These are phyloP conservation scores for Coniochaeta prunicola DNA, from an alignment of 2,329 filamentous ascomycete genomes.

Conservation along the genomic window DNA sequence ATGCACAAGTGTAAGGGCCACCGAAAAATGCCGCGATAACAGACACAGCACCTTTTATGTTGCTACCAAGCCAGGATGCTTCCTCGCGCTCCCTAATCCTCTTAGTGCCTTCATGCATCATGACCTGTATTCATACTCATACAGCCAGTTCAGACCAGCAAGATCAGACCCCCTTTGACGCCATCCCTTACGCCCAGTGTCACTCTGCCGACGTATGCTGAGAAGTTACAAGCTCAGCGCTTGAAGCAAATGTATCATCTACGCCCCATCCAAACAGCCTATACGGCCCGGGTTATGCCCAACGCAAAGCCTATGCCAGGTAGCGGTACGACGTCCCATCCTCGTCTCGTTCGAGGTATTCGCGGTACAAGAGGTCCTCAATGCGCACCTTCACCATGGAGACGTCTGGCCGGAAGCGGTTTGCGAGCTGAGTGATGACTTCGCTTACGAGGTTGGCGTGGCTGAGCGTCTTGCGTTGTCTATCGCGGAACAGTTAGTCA, in stretches of 20 bases:
- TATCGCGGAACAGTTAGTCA: conserved; percentile 28
- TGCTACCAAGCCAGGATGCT: not conserved
- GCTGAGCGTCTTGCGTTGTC: conserved; percentile 64
- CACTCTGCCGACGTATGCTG: not conserved
- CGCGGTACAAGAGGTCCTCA: conserved; percentile 67
- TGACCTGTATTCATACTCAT: not conserved
- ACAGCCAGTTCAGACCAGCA: not conserved
- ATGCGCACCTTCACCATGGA: conserved; percentile 75
- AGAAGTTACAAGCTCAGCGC: not conserved
- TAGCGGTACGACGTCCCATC: conserved; percentile 64
- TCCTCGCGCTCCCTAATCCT: not conserved
- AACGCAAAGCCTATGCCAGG: conserved; percentile 48
- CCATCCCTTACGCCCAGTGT: not conserved
- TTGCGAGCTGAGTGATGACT: conserved; percentile 60
- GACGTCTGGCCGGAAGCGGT: conserved; percentile 69
- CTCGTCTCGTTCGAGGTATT: conserved; percentile 72
- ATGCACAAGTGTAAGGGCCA: not conserved
- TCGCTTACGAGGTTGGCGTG: conserved; percentile 66
- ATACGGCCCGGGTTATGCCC: no score
- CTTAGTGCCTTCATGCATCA: not conserved
- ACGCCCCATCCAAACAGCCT: no score
- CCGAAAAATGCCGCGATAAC: no score
- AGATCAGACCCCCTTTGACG: not conserved
- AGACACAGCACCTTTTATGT: no score
- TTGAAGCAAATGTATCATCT: not conserved